A percentile compares a stretch with the other conserved stretches of the same genome.
Conservation (phyloP, 2,329 filamentous ascomycete species). For the Chrysoporthe deuterocubensis region DNA sequence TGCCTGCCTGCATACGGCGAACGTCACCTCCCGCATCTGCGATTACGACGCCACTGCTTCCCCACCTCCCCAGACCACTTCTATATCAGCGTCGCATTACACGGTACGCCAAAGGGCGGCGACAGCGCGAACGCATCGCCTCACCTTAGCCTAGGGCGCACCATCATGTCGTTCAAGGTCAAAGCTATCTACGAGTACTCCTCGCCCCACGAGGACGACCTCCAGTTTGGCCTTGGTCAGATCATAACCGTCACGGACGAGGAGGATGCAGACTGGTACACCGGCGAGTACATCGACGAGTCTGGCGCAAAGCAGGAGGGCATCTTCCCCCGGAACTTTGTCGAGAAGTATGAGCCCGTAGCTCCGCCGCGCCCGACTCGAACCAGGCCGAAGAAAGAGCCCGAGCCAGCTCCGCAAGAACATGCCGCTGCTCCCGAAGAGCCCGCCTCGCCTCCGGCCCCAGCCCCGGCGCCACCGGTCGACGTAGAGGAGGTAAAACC, state of each 20-base stretch:
- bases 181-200: slow-evolving; percentile 94
- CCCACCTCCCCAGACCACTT: slow-evolving; percentile 12
- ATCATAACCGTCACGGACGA: slow-evolving; percentile 92
- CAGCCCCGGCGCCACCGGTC: slow-evolving; percentile 37
- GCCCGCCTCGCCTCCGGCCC: slow-evolving; percentile 34
- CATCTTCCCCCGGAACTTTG: slow-evolving; percentile 95
- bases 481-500: slow-evolving; percentile 42
- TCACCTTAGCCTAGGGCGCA: slow-evolving; percentile 31
- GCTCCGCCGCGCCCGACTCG: slow-evolving; percentile 85
- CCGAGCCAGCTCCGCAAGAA: slow-evolving; percentile 31
- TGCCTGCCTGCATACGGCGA: neutral
- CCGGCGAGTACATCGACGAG: slow-evolving; percentile 82
- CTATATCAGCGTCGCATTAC: slow-evolving; percentile 20
- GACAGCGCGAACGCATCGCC: slow-evolving; percentile 16
- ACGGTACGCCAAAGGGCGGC: neutral
- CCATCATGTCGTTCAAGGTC: slow-evolving; percentile 85
- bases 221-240: slow-evolving; percentile 83
- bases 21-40: neutral
- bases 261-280: slow-evolving; percentile 94
- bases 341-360: slow-evolving; percentile 91
- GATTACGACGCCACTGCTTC: neutral
- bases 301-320: slow-evolving; percentile 77
- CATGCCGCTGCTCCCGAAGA: slow-evolving; percentile 31
- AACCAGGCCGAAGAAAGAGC: slow-evolving; percentile 69
- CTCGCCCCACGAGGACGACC: slow-evolving; percentile 92